Percentiles rank a stretch among this genome's conserved stretches.
Evolutionary conservation across 108 stramenopile genomes (phyloP).

Genomic region (Hondaea fermentalgiana): DNA sequence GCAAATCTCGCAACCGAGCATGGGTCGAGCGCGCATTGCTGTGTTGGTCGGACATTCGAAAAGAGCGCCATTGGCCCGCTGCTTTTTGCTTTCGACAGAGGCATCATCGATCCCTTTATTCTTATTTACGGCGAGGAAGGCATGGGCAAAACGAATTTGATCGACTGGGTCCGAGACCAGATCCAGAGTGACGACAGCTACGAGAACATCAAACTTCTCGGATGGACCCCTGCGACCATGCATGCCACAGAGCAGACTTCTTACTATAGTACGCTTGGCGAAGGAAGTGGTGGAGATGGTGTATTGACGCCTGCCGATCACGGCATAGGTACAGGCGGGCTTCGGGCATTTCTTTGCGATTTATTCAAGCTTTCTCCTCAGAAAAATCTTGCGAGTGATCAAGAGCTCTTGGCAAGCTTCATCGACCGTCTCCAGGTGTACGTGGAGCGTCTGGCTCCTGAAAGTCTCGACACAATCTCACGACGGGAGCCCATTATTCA

Average conservation of each 20-base stretch:
- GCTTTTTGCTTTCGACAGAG: background rate
- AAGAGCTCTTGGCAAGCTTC: background rate
- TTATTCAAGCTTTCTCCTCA: background rate
- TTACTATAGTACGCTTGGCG: background rate
- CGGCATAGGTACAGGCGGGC: background rate
- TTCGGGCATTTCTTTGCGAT: background rate
- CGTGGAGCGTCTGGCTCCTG: background rate
- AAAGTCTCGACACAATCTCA: background rate
- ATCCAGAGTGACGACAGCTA: background rate
- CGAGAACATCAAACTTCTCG: background rate
- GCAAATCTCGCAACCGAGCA: too few species aligned
- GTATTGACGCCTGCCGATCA: too few species aligned
- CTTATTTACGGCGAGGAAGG: constrained; percentile 2
- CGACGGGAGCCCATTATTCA: too few species aligned
- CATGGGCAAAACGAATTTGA: constrained; percentile 3
- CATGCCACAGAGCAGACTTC: background rate
- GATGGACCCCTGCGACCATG: background rate
- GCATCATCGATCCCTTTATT: background rate
- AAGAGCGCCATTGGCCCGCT: background rate
- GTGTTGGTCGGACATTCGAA: background rate
- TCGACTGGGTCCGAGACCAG: background rate
- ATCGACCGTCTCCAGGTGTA: background rate
- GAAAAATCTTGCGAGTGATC: background rate
- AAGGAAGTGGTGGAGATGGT: background rate
- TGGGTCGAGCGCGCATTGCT: background rate